Evolutionary conservation across 208 protist genomes (phyloP).

Genomic region (Paratrypanosoma confusum): DNA sequence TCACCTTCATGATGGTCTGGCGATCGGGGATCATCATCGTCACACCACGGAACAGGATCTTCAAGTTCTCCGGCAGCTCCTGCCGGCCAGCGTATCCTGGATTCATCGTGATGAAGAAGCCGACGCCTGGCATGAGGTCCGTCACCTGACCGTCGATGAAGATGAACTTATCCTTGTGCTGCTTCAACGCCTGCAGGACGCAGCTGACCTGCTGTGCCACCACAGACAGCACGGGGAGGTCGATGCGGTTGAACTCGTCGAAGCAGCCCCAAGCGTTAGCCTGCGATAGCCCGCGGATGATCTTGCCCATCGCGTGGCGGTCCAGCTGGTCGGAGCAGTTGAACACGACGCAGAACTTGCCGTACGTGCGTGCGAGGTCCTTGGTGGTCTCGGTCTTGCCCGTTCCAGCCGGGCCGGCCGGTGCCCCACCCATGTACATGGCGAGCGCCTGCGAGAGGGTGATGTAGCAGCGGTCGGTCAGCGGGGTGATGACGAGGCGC

Average conservation of each 20-base stretch:
- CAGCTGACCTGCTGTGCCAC: slow-evolving; percentile 90
- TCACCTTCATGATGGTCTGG: slow-evolving; percentile 96
- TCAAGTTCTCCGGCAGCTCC: slow-evolving; percentile 98
- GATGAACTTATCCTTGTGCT: slow-evolving; percentile 87
- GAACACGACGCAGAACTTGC: slow-evolving; percentile 92
- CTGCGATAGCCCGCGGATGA: slow-evolving; percentile 91
- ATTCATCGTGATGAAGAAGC: slow-evolving; percentile 99
- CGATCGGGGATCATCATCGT: slow-evolving; percentile 99
- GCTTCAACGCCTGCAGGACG: slow-evolving; percentile 86
- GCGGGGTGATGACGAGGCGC: slow-evolving; percentile 89
- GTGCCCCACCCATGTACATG: slow-evolving; percentile 95
- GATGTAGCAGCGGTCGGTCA: slow-evolving; percentile 94
- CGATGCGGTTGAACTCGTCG: slow-evolving; percentile 93
- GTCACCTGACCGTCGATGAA: slow-evolving; percentile 91
- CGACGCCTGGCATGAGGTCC: slow-evolving; percentile 85
- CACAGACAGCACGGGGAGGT: slow-evolving; percentile 90
- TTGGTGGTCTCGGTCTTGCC: slow-evolving; percentile 97
- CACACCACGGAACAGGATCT: slow-evolving; percentile 96
- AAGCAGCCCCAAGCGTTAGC: slow-evolving; percentile 91
- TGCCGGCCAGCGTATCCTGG: slow-evolving; percentile 97
- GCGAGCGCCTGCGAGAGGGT: slow-evolving; percentile 94
- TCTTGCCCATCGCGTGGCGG: slow-evolving; percentile 90
- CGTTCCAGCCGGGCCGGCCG: slow-evolving; percentile 93
- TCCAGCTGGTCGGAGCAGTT: slow-evolving; percentile 94
- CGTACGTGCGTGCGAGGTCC: slow-evolving; percentile 90